These are phyloP conservation scores for Recurvomyces mirabilis DNA, from an alignment of 495 filamentous ascomycete genomes.

Conservation along the genomic window DNA sequence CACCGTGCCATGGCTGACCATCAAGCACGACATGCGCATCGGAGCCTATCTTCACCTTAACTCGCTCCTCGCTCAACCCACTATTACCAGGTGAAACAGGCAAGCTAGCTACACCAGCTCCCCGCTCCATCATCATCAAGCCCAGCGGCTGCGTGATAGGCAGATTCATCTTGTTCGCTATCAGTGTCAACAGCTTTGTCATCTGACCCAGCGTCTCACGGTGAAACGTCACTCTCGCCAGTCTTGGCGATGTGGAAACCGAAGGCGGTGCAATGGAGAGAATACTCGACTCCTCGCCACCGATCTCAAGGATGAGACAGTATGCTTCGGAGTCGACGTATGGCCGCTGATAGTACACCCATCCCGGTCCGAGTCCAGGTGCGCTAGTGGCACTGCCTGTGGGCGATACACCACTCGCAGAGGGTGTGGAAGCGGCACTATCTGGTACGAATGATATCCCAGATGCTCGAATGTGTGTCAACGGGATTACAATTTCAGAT, in stretches of 20 bases:
- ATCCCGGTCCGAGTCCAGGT: slow-evolving; percentile 32
- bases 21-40: slow-evolving; percentile 68
- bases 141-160: slow-evolving; percentile 57
- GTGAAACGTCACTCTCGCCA: slow-evolving; percentile 57
- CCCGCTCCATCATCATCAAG: slow-evolving; percentile 49
- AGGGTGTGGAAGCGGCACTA: not conserved
- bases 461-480: slow-evolving; percentile 77
- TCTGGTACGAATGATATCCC: slow-evolving; percentile 58
- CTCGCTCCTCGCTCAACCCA: slow-evolving; percentile 55
- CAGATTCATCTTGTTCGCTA: slow-evolving; percentile 69
- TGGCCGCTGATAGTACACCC: slow-evolving; percentile 71
- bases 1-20: slow-evolving; percentile 29
- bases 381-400: not conserved
- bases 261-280: slow-evolving; percentile 37
- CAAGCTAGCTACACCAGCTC: slow-evolving; percentile 39
- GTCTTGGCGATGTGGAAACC: not conserved
- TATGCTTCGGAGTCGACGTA: slow-evolving; percentile 62
- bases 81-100: slow-evolving; percentile 59
- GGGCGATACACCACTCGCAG: slow-evolving; percentile 13
- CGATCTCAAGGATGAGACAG: slow-evolving; percentile 73
- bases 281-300: slow-evolving; percentile 48
- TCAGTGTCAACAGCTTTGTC: slow-evolving; percentile 60
- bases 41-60: slow-evolving; percentile 53
- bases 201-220: slow-evolving; percentile 56
- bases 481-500: slow-evolving; percentile 68